phyloP scores from a whole-genome alignment of 2,329 filamentous ascomycete genomes.

The Colletotrichum scovillei region DNA sequence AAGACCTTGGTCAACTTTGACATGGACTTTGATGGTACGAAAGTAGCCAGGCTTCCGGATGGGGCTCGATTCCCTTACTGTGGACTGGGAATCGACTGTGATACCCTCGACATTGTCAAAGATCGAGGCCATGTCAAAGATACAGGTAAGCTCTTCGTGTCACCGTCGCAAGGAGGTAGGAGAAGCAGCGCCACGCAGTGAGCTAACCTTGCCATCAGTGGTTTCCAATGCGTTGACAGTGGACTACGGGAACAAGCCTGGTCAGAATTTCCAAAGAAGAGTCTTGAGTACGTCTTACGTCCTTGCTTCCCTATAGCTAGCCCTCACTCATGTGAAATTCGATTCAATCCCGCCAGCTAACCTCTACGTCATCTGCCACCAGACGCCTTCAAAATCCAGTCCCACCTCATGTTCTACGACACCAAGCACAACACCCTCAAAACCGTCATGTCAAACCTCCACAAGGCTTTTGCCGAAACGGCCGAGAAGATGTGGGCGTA shows the following conservation, averaged over 20 bases:
- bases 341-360: slow-evolving; percentile 13
- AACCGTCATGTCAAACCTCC: slow-evolving; percentile 80
- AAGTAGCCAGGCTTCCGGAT: slow-evolving; percentile 59
- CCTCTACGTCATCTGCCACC: slow-evolving; percentile 17
- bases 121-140: slow-evolving; percentile 66
- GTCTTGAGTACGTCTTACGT: slow-evolving; percentile 69
- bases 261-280: slow-evolving; percentile 84
- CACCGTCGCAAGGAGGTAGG: background rate
- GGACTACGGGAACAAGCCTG: slow-evolving; percentile 77
- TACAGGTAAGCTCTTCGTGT: slow-evolving; percentile 56
- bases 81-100: slow-evolving; percentile 80
- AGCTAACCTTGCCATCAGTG: slow-evolving; percentile 46
- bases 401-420: slow-evolving; percentile 86
- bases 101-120: slow-evolving; percentile 79
- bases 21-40: slow-evolving; percentile 62
- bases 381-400: slow-evolving; percentile 84
- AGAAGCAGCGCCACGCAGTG: background rate
- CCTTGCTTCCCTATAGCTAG: background rate
- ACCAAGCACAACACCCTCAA: slow-evolving; percentile 77
- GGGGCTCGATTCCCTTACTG: slow-evolving; percentile 84
- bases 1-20: slow-evolving; percentile 93
- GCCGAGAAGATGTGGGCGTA: slow-evolving; percentile 81
- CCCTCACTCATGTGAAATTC: background rate
- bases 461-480: slow-evolving; percentile 79
- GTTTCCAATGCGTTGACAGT: slow-evolving; percentile 82